Evolutionary conservation across 2,329 filamentous ascomycete species (phyloP).

Genomic region (Arthrinium phaeospermum): DNA sequence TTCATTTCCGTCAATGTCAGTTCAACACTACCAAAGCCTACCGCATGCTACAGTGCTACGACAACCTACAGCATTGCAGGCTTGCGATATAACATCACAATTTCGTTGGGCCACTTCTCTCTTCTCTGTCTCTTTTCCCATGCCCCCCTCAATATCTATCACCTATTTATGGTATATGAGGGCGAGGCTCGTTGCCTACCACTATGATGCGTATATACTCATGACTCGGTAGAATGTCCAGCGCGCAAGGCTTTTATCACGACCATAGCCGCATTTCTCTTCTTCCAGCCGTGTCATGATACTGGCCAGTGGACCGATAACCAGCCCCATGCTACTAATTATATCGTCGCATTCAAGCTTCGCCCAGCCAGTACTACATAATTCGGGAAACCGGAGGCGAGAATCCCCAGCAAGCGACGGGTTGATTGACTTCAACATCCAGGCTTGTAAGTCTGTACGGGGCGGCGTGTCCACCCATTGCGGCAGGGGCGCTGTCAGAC

Average conservation of each 20-base stretch:
- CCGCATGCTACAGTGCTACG: background rate
- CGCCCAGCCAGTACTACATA: background rate
- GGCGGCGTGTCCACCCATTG: background rate
- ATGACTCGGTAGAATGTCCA: background rate
- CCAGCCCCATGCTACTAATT: slow-evolving; percentile 1
- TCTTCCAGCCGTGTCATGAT: background rate
- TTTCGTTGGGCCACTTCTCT: background rate
- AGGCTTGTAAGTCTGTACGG: background rate
- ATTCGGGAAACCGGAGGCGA: background rate
- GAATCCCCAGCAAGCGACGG: background rate
- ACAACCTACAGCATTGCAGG: background rate
- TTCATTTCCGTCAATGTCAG: background rate
- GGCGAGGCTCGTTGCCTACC: background rate
- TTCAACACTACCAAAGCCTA: background rate
- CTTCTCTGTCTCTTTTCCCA: background rate
- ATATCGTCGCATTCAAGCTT: background rate
- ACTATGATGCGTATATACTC: background rate
- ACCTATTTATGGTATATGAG: no score
- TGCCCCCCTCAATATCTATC: background rate
- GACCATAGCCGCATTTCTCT: background rate
- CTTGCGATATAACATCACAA: background rate
- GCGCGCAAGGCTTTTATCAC: background rate
- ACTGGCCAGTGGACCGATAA: background rate
- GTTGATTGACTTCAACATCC: background rate
- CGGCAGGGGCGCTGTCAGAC: background rate